A percentile compares a stretch with the other conserved stretches of the same genome.
Conservation (phyloP, 2,329 filamentous ascomycete species). For the Clarireedia monteithiana region DNA sequence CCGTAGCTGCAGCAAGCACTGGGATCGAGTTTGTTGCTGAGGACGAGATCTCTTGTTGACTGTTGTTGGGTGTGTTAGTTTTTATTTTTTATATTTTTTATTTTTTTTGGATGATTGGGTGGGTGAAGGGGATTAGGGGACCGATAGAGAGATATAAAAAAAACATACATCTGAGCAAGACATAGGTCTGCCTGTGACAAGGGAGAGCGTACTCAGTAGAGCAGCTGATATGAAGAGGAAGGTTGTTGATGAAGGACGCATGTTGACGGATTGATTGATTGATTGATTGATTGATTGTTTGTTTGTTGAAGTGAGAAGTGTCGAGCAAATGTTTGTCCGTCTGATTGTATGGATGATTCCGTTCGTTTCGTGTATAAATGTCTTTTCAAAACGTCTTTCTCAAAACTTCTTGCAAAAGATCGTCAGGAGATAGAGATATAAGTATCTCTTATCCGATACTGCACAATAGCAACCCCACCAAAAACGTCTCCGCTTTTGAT, state of each 20-base stretch:
- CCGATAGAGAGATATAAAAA: not conserved
- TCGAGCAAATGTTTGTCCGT: too few species aligned
- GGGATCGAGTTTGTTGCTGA: constrained; percentile 4
- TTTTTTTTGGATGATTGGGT: not conserved
- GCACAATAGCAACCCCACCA: too few species aligned
- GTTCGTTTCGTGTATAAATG: too few species aligned
- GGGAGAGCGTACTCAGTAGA: not conserved
- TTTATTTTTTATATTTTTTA: not conserved
- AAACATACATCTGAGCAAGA: constrained; percentile 3
- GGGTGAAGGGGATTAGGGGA: too few species aligned
- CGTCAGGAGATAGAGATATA: too few species aligned
- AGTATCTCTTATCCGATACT: too few species aligned
- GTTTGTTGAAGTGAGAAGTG: too few species aligned
- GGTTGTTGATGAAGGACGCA: not conserved
- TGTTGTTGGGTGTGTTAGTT: not conserved
- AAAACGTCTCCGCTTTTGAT: too few species aligned
- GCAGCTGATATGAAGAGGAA: constrained; percentile 3
- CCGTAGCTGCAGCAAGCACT: constrained; percentile 8
- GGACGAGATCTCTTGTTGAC: constrained; percentile 8
- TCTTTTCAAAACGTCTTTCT: too few species aligned
- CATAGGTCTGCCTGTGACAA: constrained; percentile 4
- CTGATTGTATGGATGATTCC: too few species aligned
- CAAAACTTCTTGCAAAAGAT: too few species aligned
- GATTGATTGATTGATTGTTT: not conserved
- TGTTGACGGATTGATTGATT: not conserved